A percentile compares a stretch with the other conserved stretches of the same genome.
These are phyloP conservation scores for Gonapodya sp. DNA, from an alignment of 192 early-diverging fungal species.

Conservation along the genomic window DNA sequence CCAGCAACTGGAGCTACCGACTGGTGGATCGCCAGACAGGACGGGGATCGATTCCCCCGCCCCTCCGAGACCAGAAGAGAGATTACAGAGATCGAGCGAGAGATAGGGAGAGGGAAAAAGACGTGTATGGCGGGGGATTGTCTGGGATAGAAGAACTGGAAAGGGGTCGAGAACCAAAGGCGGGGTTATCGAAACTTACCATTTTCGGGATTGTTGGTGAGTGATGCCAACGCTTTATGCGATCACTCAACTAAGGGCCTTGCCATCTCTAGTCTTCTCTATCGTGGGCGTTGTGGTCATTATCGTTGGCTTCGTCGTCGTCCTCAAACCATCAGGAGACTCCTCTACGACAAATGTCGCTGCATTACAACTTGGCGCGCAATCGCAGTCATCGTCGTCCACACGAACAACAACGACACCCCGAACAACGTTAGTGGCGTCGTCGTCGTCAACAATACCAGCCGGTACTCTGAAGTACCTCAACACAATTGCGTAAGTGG, in stretches of 20 bases:
- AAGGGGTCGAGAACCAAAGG: too few species aligned
- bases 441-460: background rate
- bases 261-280: background rate
- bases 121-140: too few species aligned
- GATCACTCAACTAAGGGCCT: too few species aligned
- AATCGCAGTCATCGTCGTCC: background rate
- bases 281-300: background rate
- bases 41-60: too few species aligned
- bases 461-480: too few species aligned
- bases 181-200: too few species aligned
- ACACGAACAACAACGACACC: background rate
- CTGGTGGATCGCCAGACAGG: background rate
- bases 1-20: background rate
- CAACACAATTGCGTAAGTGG: background rate
- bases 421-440: background rate
- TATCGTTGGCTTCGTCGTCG: background rate
- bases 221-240: too few species aligned
- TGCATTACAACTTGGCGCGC: background rate
- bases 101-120: too few species aligned
- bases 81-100: too few species aligned
- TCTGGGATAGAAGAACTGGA: too few species aligned
- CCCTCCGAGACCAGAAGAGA: too few species aligned
- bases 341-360: background rate
- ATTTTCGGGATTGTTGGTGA: too few species aligned
- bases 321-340: background rate